Conservation (phyloP, 352 stramenopile species). For the Thalassiosira exigua region DNA sequence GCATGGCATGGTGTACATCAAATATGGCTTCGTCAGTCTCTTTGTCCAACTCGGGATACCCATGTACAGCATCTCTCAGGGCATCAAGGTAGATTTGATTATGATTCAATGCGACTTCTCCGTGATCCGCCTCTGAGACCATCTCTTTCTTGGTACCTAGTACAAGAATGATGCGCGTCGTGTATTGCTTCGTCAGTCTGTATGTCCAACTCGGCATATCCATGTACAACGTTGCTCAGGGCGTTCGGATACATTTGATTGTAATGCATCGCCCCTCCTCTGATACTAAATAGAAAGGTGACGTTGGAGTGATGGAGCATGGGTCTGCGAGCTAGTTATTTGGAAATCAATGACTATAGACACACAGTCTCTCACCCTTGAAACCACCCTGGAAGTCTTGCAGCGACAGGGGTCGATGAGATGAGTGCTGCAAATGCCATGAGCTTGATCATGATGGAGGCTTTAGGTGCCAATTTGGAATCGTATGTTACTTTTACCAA, state of each 20-base stretch:
- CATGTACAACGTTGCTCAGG: conserved; percentile 30
- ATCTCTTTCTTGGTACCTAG: too few relatives aligned
- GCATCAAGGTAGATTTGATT: conserved; percentile 22
- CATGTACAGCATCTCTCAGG: too few relatives aligned
- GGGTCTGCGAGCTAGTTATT: not conserved
- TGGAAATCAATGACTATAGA: not conserved
- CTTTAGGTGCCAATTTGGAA: too few relatives aligned
- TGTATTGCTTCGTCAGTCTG: conserved; percentile 15
- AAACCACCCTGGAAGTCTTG: conserved; percentile 20
- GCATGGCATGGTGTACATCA: too few relatives aligned
- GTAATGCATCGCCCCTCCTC: conserved; percentile 5
- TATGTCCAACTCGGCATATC: conserved; percentile 21
- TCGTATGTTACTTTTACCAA: too few relatives aligned
- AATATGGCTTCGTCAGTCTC: too few relatives aligned
- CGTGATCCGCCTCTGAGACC: too few relatives aligned
- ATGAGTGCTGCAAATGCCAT: conserved; percentile 3
- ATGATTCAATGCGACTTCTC: conserved; percentile 1
- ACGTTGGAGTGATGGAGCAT: not conserved
- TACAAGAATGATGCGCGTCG: too few relatives aligned
- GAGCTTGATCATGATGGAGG: not conserved
- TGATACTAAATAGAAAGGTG: not conserved
- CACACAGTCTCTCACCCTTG: conserved; percentile 14
- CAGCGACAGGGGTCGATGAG: not conserved
- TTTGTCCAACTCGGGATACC: too few relatives aligned
- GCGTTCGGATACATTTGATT: conserved; percentile 26